phyloP scores from a whole-genome alignment of 2,329 filamentous ascomycete genomes.

The Xylaria sp. region DNA sequence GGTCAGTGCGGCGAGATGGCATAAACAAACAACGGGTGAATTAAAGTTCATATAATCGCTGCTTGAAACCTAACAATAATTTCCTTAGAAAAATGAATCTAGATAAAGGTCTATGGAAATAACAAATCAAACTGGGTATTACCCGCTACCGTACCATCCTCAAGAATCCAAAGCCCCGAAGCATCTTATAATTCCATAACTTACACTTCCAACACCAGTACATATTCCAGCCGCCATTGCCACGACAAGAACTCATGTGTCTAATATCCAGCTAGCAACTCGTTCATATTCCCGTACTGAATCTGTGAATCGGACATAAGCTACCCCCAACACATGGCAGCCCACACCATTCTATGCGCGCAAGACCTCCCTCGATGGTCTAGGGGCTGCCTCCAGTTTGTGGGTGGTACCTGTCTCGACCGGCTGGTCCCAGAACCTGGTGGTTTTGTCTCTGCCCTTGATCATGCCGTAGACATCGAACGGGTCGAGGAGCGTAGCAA shows the following conservation, averaged over 20 bases:
- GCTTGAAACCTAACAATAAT: no score
- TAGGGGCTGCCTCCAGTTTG: background rate
- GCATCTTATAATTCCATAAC: no score
- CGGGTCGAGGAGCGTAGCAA: conserved; percentile 50
- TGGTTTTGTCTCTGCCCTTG: conserved; percentile 41
- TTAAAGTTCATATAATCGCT: no score
- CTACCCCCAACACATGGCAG: no score
- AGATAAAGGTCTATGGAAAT: background rate
- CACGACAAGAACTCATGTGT: no score
- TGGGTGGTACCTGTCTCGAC: background rate
- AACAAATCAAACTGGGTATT: conserved; percentile 1
- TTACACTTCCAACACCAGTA: no score
- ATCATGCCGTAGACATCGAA: conserved; percentile 47
- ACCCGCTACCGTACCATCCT: background rate
- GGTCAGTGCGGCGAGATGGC: no score
- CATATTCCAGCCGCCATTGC: no score
- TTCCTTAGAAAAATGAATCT: background rate
- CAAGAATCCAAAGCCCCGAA: background rate
- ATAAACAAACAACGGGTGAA: no score
- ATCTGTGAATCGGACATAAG: no score
- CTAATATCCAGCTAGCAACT: background rate
- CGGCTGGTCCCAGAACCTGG: conserved; percentile 46
- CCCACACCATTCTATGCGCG: no score
- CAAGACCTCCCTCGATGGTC: background rate
- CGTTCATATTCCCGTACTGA: no score